phyloP scores from a whole-genome alignment of 352 stramenopile genomes.

The Globisporangium cylindrosporum region DNA sequence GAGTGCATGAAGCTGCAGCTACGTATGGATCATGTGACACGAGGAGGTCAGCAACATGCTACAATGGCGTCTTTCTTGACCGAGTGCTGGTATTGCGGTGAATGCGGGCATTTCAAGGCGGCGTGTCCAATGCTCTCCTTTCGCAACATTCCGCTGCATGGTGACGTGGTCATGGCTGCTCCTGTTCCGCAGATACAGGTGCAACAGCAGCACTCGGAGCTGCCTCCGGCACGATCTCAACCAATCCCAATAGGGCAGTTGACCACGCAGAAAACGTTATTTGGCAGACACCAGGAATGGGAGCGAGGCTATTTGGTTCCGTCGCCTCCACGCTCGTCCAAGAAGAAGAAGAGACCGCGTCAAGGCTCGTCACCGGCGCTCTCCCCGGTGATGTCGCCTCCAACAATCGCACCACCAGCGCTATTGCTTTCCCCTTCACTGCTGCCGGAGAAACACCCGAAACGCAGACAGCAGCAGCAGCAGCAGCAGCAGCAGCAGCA shows the following conservation, averaged over 20 bases:
- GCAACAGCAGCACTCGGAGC: not conserved
- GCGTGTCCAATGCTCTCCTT: constrained; percentile 70
- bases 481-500: no score
- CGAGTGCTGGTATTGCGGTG: constrained; percentile 82
- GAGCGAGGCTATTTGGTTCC: constrained; percentile 27
- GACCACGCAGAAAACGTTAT: constrained; percentile 19
- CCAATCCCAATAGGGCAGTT: constrained; percentile 8
- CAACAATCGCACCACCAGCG: constrained; percentile 13
- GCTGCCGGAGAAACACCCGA: constrained; percentile 31
- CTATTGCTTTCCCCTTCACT: constrained; percentile 26
- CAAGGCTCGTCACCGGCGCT: constrained; percentile 38
- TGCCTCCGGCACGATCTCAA: not conserved
- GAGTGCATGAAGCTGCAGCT: constrained; percentile 44
- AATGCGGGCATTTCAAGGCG: constrained; percentile 68
- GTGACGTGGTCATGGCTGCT: constrained; percentile 7
- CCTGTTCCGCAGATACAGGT: constrained; percentile 3
- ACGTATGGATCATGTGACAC: not conserved
- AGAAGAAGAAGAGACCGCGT: constrained; percentile 67
- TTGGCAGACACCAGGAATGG: constrained; percentile 29
- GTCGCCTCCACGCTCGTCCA: constrained; percentile 26
- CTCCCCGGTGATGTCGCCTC: constrained; percentile 22
- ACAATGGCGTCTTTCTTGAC: constrained; percentile 26
- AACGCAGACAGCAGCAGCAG: constrained; percentile 26
- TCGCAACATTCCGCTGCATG: constrained; percentile 40
- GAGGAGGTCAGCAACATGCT: not conserved